A percentile compares a stretch with the other conserved stretches of the same genome.
phyloP scores from a whole-genome alignment of 2,329 filamentous ascomycete genomes.

The Biscogniauxia sp. region DNA sequence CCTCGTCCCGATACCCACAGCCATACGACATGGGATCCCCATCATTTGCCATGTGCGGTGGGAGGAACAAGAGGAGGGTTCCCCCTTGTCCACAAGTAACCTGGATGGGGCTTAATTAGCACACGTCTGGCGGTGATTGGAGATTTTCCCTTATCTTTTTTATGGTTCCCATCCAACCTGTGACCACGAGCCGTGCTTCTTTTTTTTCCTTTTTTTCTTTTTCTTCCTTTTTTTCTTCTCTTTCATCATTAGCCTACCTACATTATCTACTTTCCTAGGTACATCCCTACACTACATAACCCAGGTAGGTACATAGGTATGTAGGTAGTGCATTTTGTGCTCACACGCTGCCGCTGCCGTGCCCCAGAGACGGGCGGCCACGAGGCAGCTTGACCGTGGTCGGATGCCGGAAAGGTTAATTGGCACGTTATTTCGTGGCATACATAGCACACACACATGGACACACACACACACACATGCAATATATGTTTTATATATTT shows the following conservation, averaged over 20 bases:
- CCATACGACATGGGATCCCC: conserved; percentile 20
- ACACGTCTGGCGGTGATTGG: conserved; percentile 11
- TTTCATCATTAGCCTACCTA: too few species aligned
- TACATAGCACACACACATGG: background rate
- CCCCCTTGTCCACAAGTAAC: conserved; percentile 19
- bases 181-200: too few species aligned
- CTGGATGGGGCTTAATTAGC: conserved; percentile 3
- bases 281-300: too few species aligned
- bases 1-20: conserved; percentile 14
- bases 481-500: background rate
- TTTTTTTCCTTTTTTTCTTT: too few species aligned
- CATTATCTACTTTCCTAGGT: too few species aligned
- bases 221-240: too few species aligned
- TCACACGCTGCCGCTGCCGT: background rate
- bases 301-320: too few species aligned
- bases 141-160: background rate
- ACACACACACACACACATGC: too few species aligned
- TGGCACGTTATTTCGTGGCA: background rate
- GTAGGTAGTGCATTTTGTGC: background rate
- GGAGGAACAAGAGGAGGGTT: conserved; percentile 5
- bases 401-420: background rate
- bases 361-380: background rate
- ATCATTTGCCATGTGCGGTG: conserved; percentile 25
- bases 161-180: too few species aligned
- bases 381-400: background rate